Conservation (phyloP, 2,329 filamentous ascomycete genomes). For the Pseudogymnoascus destructans region DNA sequence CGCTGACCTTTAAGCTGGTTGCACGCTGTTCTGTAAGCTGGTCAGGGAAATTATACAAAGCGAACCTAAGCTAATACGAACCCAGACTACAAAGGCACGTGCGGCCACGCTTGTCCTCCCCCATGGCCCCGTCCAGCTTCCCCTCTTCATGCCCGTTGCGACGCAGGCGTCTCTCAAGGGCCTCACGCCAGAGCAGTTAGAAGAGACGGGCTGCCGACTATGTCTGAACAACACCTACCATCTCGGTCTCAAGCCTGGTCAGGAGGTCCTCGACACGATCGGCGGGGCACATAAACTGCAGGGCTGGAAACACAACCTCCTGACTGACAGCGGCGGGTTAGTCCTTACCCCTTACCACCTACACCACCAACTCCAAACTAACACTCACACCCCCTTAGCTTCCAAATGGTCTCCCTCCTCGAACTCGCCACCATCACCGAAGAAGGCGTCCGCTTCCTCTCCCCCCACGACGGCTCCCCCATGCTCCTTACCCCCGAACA, state of each 20-base stretch:
- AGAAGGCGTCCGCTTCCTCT: slow-evolving; percentile 86
- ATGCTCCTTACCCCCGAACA: slow-evolving; percentile 98
- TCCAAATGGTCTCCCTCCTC: slow-evolving; percentile 96
- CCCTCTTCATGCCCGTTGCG: slow-evolving; percentile 97
- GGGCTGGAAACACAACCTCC: slow-evolving; percentile 87
- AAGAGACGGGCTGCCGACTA: slow-evolving; percentile 74
- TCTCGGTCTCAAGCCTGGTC: slow-evolving; percentile 84
- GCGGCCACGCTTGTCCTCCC: slow-evolving; percentile 79
- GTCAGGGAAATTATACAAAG: slow-evolving; percentile 11
- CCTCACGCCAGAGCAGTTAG: slow-evolving; percentile 81
- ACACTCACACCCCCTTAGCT: slow-evolving; percentile 41
- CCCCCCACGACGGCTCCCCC: slow-evolving; percentile 83
- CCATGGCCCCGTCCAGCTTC: slow-evolving; percentile 80
- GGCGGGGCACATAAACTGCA: slow-evolving; percentile 92
- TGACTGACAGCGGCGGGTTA: slow-evolving; percentile 67
- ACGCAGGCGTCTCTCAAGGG: slow-evolving; percentile 95
- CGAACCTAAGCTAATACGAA: slow-evolving; percentile 13
- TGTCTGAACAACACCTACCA: slow-evolving; percentile 99
- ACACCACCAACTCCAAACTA: not conserved
- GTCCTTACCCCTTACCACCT: too few relatives aligned
- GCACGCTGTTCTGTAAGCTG: slow-evolving; percentile 64
- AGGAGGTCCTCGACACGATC: slow-evolving; percentile 72
- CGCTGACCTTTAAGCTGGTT: slow-evolving; percentile 65
- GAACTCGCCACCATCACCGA: slow-evolving; percentile 91
- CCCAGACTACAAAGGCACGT: slow-evolving; percentile 81